Evolutionary conservation across 2,329 filamentous ascomycete species (phyloP), one percentile per base, ranked within the genome.

Genomic region (Apiospora rasikravindrae): DNA sequence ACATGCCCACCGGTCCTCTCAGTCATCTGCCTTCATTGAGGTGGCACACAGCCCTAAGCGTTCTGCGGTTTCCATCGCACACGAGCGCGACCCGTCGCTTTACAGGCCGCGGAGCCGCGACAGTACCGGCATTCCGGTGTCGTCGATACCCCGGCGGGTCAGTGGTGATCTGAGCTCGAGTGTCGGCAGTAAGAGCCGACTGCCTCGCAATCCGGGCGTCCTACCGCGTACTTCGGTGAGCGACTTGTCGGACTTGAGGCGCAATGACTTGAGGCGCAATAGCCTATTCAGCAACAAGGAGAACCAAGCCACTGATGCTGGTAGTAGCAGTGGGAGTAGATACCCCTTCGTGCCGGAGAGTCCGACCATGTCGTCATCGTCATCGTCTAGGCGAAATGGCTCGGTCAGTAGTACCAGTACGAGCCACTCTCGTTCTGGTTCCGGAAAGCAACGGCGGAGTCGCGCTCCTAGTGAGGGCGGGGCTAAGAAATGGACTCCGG

Each of bases 21-120:
- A 81, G 72, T 82, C 83, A 72, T 82, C 83, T 8, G 83, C 87
- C 0, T 87, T 84, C 71, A 86, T 89, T 71, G 88, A 90, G 74
- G 84, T 90, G 10, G 87, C 88, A 2, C 83, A 87, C 51, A 87
- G 83, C 69, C 85, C 86, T 22, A 79, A 75, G 68, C 77, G 78
- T 16, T 75, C 80, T 8, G 77, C 76, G 2, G 74, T 78, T 2
- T 78, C 81, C 4, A 77, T 83, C 4, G 78, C 81, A 14, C 78
- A 85, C 53, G 84, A 86, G 69, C 84, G 84, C 14, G 85, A 86
- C 19, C 77, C 78, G 33, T 76, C 80, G 44, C 69, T 84, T 3
- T 85, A 86, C 73, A 80, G 84, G 24, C 85, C 85, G 0, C 79
- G 82, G 69, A 75, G 73, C 69, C 73, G 71, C 44, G 74, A 74